These are phyloP conservation scores for Hypomontagnella submonticulosa DNA, from an alignment of 495 filamentous ascomycete genomes.

Conservation along the genomic window DNA sequence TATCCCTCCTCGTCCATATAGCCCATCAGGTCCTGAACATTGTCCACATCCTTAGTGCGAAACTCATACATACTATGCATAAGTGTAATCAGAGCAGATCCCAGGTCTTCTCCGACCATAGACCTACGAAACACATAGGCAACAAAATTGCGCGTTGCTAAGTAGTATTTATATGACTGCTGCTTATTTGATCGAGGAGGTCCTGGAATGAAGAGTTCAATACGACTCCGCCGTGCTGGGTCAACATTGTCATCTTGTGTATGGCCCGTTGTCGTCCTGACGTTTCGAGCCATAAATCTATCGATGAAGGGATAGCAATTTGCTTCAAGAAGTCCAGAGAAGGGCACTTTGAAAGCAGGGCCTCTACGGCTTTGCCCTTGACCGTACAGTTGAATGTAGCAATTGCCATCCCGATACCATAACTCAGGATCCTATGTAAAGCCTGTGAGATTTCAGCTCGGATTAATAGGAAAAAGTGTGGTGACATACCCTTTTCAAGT, in stretches of 20 bases:
- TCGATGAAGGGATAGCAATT: conserved; percentile 65
- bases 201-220: conserved; percentile 72
- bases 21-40: conserved; percentile 61
- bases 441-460: background rate
- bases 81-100: conserved; percentile 65
- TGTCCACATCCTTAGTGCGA: conserved; percentile 56
- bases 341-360: conserved; percentile 68
- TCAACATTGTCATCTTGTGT: conserved; percentile 40
- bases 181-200: conserved; percentile 61
- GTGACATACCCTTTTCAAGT: conserved; percentile 60
- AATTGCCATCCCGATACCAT: conserved; percentile 71
- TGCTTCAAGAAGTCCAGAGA: conserved; percentile 59
- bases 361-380: conserved; percentile 68
- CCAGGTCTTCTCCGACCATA: conserved; percentile 69
- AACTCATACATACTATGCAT: conserved; percentile 68
- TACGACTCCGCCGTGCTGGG: conserved; percentile 36
- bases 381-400: conserved; percentile 69
- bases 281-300: conserved; percentile 54
- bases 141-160: conserved; percentile 75
- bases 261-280: conserved; percentile 11
- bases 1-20: conserved; percentile 72
- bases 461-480: conserved; percentile 1
- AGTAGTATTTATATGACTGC: conserved; percentile 65
- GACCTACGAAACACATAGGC: conserved; percentile 70
- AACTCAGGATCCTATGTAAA: conserved; percentile 67